Percentiles rank a stretch among this genome's conserved stretches.
These are phyloP conservation scores for Dissophora ornata DNA, from an alignment of 192 early-diverging fungal genomes.

Conservation along the genomic window DNA sequence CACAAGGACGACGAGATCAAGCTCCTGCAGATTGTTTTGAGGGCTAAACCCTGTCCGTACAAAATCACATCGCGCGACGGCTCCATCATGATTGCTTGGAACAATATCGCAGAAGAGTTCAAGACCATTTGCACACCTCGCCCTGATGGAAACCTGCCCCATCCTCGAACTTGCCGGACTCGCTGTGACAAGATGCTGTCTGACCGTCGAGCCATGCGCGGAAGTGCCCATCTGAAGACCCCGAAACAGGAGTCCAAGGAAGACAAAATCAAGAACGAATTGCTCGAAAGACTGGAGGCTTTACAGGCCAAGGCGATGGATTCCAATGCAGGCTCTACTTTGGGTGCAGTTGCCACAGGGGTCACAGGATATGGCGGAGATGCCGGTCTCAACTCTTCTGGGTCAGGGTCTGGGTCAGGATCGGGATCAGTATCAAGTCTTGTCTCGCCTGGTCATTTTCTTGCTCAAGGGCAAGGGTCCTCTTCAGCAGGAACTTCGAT, in stretches of 20 bases:
- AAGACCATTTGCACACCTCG: constrained; percentile 18
- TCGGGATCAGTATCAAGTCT: neutral
- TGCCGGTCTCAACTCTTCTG: neutral
- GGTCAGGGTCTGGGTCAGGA: constrained; percentile 8
- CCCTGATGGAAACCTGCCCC: constrained; percentile 30
- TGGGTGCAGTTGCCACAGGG: neutral
- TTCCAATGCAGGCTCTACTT: neutral
- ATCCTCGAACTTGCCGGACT: constrained; percentile 30
- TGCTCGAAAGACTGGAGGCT: constrained; percentile 8
- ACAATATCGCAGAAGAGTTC: constrained; percentile 34
- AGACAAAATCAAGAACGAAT: constrained; percentile 28
- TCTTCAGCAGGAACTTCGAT: neutral
- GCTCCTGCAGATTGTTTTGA: constrained; percentile 29
- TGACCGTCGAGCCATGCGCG: constrained; percentile 20
- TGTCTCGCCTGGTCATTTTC: constrained; percentile 20
- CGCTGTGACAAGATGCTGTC: constrained; percentile 43
- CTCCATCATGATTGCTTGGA: constrained; percentile 48
- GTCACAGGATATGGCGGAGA: neutral
- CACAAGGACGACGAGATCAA: constrained; percentile 49
- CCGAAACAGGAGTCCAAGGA: constrained; percentile 33
- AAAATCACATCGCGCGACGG: constrained; percentile 41
- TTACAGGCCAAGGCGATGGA: constrained; percentile 14
- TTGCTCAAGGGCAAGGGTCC: neutral
- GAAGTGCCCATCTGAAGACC: constrained; percentile 2
- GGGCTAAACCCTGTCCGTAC: constrained; percentile 42